These are phyloP conservation scores for Schwanniomyces pseudopolymorphus DNA, from an alignment of 805 yeast genomes.

Conservation along the genomic window DNA sequence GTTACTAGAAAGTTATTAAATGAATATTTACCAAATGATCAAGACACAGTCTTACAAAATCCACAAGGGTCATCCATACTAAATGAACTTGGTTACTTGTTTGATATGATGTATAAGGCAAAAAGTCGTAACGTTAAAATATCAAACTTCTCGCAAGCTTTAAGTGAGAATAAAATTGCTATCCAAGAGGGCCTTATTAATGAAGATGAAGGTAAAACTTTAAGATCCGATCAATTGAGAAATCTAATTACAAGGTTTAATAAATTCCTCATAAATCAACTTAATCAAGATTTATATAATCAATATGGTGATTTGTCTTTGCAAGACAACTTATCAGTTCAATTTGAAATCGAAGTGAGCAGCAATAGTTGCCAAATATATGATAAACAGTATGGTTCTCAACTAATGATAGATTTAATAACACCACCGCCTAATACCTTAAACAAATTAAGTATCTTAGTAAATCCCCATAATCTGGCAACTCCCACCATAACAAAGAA, in stretches of 20 bases:
- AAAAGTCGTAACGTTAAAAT: conserved; percentile 77
- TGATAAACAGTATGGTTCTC: conserved; percentile 32
- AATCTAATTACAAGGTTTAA: conserved; percentile 53
- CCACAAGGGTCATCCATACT: conserved; percentile 54
- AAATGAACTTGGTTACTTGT: conserved; percentile 83
- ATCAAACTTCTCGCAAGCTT: conserved; percentile 61
- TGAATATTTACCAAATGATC: conserved; percentile 44
- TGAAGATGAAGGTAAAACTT: conserved; percentile 44
- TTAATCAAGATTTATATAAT: conserved; percentile 49
- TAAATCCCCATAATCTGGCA: conserved; percentile 6
- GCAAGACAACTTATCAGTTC: conserved; percentile 40
- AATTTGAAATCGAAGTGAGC: conserved; percentile 40
- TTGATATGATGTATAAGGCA: conserved; percentile 88
- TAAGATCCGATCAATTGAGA: conserved; percentile 46
- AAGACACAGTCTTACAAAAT: conserved; percentile 28
- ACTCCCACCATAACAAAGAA: conserved; percentile 16
- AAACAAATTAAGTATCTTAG: conserved; percentile 18
- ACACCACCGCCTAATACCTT: conserved; percentile 32
- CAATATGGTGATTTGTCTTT: conserved; percentile 26
- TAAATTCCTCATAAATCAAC: conserved; percentile 53
- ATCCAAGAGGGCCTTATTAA: conserved; percentile 51
- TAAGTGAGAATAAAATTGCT: conserved; percentile 45
- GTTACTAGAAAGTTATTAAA: conserved; percentile 53
- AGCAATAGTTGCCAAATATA: conserved; percentile 40
- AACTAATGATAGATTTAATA: conserved; percentile 44